Conservation (phyloP, 441 rosid genomes). For the Croton laevigatus region DNA sequence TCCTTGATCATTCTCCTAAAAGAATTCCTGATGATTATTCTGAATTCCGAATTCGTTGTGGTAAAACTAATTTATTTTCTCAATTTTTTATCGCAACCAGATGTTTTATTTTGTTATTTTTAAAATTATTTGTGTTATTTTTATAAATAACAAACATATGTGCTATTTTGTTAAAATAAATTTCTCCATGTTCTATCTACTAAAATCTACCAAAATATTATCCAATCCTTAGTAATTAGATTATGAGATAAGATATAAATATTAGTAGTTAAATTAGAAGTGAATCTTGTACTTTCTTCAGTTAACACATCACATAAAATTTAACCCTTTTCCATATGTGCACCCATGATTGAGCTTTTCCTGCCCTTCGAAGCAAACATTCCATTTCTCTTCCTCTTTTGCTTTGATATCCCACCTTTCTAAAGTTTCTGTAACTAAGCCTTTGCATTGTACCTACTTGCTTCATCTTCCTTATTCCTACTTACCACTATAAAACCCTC, state of each 20-base stretch:
- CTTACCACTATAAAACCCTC: conserved; percentile 26
- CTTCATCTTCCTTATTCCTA: background rate
- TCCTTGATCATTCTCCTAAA: too few relatives aligned
- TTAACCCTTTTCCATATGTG: conserved; percentile 6
- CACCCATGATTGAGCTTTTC: conserved; percentile 25
- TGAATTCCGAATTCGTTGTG: too few relatives aligned
- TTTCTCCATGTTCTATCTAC: too few relatives aligned
- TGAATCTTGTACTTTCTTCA: conserved; percentile 9
- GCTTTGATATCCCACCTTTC: conserved; percentile 27
- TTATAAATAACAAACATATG: too few relatives aligned
- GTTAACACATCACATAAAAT: conserved; percentile 4
- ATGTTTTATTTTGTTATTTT: too few relatives aligned
- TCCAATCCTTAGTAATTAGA: too few relatives aligned
- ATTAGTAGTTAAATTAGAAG: background rate
- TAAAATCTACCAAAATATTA: too few relatives aligned
- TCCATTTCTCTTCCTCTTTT: background rate
- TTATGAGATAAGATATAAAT: background rate
- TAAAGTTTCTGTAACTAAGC: conserved; percentile 19
- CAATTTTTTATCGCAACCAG: too few relatives aligned
- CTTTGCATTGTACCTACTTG: conserved; percentile 29
- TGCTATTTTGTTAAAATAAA: too few relatives aligned
- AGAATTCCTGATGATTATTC: too few relatives aligned
- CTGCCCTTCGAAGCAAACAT: conserved; percentile 52
- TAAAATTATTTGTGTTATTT: too few relatives aligned
- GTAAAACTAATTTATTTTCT: too few relatives aligned